A percentile compares a stretch with the other conserved stretches of the same genome.
These are phyloP conservation scores for Lactuca sativa DNA, from an alignment of 129 eudicot species.

Conservation along the genomic window DNA sequence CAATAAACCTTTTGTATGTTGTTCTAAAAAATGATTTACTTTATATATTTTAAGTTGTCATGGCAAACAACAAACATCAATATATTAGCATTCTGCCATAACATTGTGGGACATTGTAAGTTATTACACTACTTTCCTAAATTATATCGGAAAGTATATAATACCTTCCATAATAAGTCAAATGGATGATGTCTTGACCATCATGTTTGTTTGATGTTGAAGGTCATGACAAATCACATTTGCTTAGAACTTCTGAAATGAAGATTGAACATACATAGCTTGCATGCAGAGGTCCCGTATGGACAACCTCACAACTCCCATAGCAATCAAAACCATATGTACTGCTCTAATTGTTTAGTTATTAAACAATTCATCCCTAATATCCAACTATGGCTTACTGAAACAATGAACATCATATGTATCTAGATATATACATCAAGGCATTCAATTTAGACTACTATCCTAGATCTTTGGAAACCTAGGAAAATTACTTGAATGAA, in stretches of 20 bases:
- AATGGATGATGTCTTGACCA: background rate
- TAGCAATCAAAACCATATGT: background rate
- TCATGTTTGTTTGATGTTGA: background rate
- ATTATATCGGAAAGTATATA: background rate
- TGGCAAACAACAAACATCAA: too few species aligned
- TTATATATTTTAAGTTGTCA: too few species aligned
- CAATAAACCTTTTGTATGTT: background rate
- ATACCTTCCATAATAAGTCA: background rate
- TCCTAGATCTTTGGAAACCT: background rate
- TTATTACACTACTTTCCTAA: background rate
- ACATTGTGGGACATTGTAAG: too few species aligned
- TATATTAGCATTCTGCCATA: too few species aligned
- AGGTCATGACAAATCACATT: background rate
- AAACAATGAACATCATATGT: background rate
- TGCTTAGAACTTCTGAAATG: background rate
- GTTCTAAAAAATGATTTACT: too few species aligned
- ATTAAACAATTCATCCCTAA: background rate
- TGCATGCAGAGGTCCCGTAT: background rate
- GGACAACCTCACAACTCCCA: background rate
- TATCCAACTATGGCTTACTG: background rate
- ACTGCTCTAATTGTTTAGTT: background rate
- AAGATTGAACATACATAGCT: background rate
- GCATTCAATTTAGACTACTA: background rate
- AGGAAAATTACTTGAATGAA: background rate
- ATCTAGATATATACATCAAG: background rate